Evolutionary conservation across 768 basidiomycete species (phyloP).

Genomic region (Auriculariales sp.): DNA sequence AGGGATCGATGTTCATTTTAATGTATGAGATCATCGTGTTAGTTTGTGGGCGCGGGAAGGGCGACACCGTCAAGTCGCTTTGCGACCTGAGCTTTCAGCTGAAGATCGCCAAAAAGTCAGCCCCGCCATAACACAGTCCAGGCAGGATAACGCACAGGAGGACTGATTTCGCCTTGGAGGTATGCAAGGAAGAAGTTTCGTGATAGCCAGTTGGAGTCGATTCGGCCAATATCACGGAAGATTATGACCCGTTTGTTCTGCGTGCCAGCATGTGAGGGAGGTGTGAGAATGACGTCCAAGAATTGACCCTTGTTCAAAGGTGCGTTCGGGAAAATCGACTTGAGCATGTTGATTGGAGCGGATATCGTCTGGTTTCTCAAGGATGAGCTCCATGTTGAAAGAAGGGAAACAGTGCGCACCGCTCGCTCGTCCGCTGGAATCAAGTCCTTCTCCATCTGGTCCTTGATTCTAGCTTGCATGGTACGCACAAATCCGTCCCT

Average conservation of each 20-base stretch:
- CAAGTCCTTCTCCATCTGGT: conserved; percentile 33
- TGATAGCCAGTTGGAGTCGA: conserved; percentile 64
- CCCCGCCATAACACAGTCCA: too few relatives aligned
- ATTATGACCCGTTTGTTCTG: conserved; percentile 39
- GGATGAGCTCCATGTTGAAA: not conserved
- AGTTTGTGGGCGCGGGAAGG: too few relatives aligned
- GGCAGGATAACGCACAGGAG: conserved; percentile 6
- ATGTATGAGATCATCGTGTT: too few relatives aligned
- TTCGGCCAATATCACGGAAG: conserved; percentile 56
- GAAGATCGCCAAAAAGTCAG: too few relatives aligned
- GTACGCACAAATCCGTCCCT: conserved; percentile 75
- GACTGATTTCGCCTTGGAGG: conserved; percentile 8
- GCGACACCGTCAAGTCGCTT: too few relatives aligned
- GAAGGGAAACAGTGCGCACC: conserved; percentile 9
- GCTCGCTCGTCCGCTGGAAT: conserved; percentile 45
- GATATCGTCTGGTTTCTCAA: conserved; percentile 21
- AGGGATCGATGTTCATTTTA: too few relatives aligned
- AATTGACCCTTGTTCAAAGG: conserved; percentile 51
- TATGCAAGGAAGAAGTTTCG: conserved; percentile 12
- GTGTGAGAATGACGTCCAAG: conserved; percentile 52
- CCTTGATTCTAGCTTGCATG: conserved; percentile 42
- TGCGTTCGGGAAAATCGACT: conserved; percentile 61
- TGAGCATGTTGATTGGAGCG: conserved; percentile 54
- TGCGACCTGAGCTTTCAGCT: too few relatives aligned
- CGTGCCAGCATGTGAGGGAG: conserved; percentile 32